These are phyloP conservation scores for Neovahlkampfia damariscottae DNA, from an alignment of 78 protist species.

Conservation along the genomic window DNA sequence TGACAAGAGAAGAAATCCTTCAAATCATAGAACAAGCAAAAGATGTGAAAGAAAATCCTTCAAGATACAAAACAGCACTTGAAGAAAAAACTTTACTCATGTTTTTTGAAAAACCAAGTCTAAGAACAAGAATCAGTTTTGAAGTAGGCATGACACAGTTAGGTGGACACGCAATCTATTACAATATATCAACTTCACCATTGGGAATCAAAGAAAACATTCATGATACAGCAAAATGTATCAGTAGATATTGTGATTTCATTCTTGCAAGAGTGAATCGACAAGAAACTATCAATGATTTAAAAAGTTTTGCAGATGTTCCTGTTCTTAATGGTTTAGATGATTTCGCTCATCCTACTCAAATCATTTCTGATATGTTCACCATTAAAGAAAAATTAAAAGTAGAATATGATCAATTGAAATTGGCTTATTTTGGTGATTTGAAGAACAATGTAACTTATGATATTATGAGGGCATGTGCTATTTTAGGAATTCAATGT, in stretches of 20 bases:
- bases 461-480: slow-evolving; percentile 51
- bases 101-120: slow-evolving; percentile 64
- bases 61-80: slow-evolving; percentile 12
- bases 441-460: slow-evolving; percentile 59
- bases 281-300: slow-evolving; percentile 21
- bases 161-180: slow-evolving; percentile 69
- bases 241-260: slow-evolving; percentile 35
- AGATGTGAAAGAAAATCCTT: slow-evolving; percentile 19
- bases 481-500: slow-evolving; percentile 39
- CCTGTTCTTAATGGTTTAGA: slow-evolving; percentile 74
- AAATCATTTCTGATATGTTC: slow-evolving; percentile 54
- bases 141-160: slow-evolving; percentile 58
- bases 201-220: slow-evolving; percentile 54
- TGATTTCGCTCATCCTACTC: slow-evolving; percentile 66
- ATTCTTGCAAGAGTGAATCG: slow-evolving; percentile 41
- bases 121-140: slow-evolving; percentile 57
- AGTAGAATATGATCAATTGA: slow-evolving; percentile 12
- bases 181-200: slow-evolving; percentile 42
- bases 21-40: slow-evolving; percentile 4
- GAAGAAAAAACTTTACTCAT: slow-evolving; percentile 44
- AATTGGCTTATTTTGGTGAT: slow-evolving; percentile 53
- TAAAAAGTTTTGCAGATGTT: slow-evolving; percentile 31
- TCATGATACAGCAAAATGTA: slow-evolving; percentile 36
- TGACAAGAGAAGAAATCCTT: slow-evolving; percentile 21
- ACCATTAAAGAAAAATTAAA: slow-evolving; percentile 36